Percentiles rank a stretch among this genome's conserved stretches.
These are phyloP conservation scores for Craterostigma plantagineum DNA, from an alignment of 257 asterid species.

Conservation along the genomic window DNA sequence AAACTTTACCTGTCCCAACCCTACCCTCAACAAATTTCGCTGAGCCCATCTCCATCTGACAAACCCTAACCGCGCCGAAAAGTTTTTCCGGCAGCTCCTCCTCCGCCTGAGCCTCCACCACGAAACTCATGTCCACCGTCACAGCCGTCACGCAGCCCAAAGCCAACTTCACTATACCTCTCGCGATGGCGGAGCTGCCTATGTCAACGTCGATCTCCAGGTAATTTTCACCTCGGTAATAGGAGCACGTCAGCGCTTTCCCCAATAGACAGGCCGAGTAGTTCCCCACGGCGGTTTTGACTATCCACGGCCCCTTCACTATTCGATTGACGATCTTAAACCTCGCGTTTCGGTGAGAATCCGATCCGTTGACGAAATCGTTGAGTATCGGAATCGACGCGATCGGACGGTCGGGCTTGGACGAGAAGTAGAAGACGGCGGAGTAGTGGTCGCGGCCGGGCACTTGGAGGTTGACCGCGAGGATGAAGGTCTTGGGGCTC, in stretches of 20 bases:
- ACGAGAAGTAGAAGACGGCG: conserved; percentile 73
- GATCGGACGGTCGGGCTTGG: conserved; percentile 35
- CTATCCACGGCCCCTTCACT: conserved; percentile 91
- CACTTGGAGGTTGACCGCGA: conserved; percentile 75
- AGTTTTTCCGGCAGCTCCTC: conserved; percentile 81
- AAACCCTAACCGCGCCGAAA: conserved; percentile 72
- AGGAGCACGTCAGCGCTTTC: conserved; percentile 60
- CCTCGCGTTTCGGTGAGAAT: conserved; percentile 50
- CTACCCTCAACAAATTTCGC: conserved; percentile 43
- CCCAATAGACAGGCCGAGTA: conserved; percentile 81
- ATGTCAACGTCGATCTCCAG: conserved; percentile 83
- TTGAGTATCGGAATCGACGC: conserved; percentile 41
- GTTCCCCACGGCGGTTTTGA: conserved; percentile 73
- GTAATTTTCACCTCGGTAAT: conserved; percentile 51
- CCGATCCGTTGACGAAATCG: conserved; percentile 55
- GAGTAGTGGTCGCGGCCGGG: conserved; percentile 87
- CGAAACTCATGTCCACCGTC: conserved; percentile 82
- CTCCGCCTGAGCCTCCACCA: conserved; percentile 57
- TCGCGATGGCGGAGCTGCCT: conserved; percentile 80
- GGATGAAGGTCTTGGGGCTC: conserved; percentile 26
- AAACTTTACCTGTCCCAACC: too few species aligned
- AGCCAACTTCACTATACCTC: conserved; percentile 69
- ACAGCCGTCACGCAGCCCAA: conserved; percentile 71
- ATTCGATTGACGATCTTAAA: conserved; percentile 78
- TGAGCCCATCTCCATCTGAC: conserved; percentile 86